Base-by-base conservation (phyloP, 257 asterid species). In the Penstemon eatonii region DNA sequence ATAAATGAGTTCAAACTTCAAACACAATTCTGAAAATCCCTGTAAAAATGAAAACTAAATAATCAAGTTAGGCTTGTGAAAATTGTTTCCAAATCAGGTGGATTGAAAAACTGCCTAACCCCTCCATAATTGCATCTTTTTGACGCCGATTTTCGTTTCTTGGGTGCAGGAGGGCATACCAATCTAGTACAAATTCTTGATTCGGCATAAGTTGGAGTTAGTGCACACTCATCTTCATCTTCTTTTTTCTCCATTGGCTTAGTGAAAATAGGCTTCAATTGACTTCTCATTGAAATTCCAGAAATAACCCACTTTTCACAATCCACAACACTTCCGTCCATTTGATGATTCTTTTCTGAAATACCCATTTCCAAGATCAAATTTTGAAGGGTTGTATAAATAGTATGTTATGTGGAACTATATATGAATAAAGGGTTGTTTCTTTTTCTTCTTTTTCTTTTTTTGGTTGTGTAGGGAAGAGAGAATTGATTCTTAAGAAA, bases 161-260 rank as follows among this genome's bases (percentile, higher is more conserved):
- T 81, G 0, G 84, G 83, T 4, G 86, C 70, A 8, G 79, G 81
- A 0, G 84, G 86, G 65, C 86, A 82, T 7, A 45, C 9, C 66
- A 70, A 36, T 33, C 37, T 58, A 11, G 41, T 43, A 4, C 78
- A 45, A 55, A 82, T 82, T 56, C 82, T 75, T 13, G 86, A 75
- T 38, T 65, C 81, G 3, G 71, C 68, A 9, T 63, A 66, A 4
- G 81, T 78, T 9, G 86, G 86, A 40, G 86, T 82, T 0, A 76
- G 69, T 6, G 74, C 63, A 12, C 57, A 66, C 10, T 66, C 80
- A 41, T 71, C 80, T 2, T 72, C 80, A 0, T 44, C 63, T 1
- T 38, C 42, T 11, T 68, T 36, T n/a, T 54, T 64, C 57, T 65
- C 79, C 36, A 4, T 25, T 25, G 68, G 62, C 39, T 72, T 72